These are phyloP conservation scores for Hypericum androsaemum DNA, from an alignment of 345 rosid genomes.

Conservation along the genomic window DNA sequence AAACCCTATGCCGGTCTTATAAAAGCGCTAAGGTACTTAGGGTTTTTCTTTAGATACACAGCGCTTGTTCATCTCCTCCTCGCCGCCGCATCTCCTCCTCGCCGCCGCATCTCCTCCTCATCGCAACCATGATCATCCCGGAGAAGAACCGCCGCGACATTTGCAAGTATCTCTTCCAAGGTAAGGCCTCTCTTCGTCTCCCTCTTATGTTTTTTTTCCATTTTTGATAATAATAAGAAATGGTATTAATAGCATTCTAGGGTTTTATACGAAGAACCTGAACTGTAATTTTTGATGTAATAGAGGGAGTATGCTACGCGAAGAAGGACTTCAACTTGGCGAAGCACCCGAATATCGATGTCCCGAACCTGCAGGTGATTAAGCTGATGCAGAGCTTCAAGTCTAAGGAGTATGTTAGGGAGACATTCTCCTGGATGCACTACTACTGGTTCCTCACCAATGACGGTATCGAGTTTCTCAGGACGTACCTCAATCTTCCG, in stretches of 20 bases:
- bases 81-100: background rate
- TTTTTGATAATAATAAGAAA: background rate
- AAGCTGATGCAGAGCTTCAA: conserved; percentile 7
- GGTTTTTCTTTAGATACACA: too few species aligned
- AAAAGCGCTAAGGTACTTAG: too few species aligned
- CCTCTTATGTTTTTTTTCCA: background rate
- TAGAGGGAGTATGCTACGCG: conserved; percentile 5
- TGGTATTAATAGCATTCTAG: too few species aligned
- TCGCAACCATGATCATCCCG: background rate
- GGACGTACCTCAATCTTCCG: conserved; percentile 1
- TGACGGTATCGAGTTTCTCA: background rate
- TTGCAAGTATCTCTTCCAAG: conserved; percentile 4
- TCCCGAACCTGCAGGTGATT: conserved; percentile 5
- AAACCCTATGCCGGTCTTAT: too few species aligned
- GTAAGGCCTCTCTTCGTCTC: background rate
- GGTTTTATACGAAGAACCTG: too few species aligned
- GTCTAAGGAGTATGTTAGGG: conserved; percentile 2
- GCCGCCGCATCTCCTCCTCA: background rate
- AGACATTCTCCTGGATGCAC: conserved; percentile 7
- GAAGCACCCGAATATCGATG: conserved; percentile 5
- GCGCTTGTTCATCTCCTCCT: background rate
- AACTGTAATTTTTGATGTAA: background rate
- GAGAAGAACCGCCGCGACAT: conserved; percentile 7
- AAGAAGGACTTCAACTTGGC: conserved; percentile 6
- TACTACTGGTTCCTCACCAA: conserved; percentile 5